phyloP scores from a whole-genome alignment of 1,139 yeast genomes.

The Chernovozyma sophiae-reginae region DNA sequence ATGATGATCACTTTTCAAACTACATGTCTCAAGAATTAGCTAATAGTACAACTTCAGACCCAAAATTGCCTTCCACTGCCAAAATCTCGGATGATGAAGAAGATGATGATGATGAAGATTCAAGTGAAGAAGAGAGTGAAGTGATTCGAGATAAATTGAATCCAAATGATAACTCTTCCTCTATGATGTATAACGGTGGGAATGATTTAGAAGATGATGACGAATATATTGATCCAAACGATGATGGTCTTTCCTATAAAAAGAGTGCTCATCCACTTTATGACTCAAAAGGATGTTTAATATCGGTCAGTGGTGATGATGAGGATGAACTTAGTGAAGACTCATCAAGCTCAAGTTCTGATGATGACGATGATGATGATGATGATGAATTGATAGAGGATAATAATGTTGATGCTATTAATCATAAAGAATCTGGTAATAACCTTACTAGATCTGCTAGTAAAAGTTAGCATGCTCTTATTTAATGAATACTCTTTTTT shows the following conservation, averaged over 20 bases:
- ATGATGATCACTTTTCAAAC: slow-evolving; percentile 54
- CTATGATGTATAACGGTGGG: not conserved
- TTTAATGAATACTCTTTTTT: too few species aligned
- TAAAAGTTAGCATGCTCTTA: slow-evolving; percentile 30
- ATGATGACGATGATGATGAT: slow-evolving; percentile 29
- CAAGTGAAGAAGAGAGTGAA: slow-evolving; percentile 9
- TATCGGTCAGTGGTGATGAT: slow-evolving; percentile 20
- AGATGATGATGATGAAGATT: slow-evolving; percentile 13
- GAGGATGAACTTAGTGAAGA: slow-evolving; percentile 26
- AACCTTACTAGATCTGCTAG: slow-evolving; percentile 41
- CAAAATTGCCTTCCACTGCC: slow-evolving; percentile 5
- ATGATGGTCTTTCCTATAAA: slow-evolving; percentile 73
- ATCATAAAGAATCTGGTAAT: slow-evolving; percentile 16
- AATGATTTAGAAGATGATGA: slow-evolving; percentile 39
- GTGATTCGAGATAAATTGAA: slow-evolving; percentile 3
- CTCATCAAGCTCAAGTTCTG: slow-evolving; percentile 24
- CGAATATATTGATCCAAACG: slow-evolving; percentile 76
- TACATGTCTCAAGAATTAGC: slow-evolving; percentile 83
- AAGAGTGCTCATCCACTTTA: slow-evolving; percentile 59
- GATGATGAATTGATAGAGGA: slow-evolving; percentile 23
- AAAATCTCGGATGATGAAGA: slow-evolving; percentile 10
- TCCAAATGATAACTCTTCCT: not conserved
- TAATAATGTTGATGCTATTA: slow-evolving; percentile 18
- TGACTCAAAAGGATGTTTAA: slow-evolving; percentile 36
- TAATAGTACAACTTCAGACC: slow-evolving; percentile 49